Evolutionary conservation across 2,329 filamentous ascomycete genomes (phyloP).

Genomic region (Claviceps lovelessii): DNA sequence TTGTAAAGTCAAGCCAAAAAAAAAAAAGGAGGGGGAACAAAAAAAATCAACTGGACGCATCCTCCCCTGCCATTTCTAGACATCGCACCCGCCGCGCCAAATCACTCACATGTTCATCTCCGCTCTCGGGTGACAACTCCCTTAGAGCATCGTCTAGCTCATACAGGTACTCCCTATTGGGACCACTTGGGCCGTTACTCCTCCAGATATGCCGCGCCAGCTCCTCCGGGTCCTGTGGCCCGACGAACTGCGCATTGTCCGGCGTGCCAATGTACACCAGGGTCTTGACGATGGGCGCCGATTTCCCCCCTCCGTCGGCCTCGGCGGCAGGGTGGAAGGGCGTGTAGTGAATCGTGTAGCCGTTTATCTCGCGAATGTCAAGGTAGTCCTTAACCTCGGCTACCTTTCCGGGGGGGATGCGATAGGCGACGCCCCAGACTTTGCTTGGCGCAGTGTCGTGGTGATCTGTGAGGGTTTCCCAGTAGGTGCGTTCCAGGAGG

Average conservation of each 20-base stretch:
- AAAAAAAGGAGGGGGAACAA: too few relatives aligned
- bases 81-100: slow-evolving; percentile 57
- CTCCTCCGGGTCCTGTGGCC: slow-evolving; percentile 61
- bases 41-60: background rate
- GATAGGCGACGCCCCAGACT: slow-evolving; percentile 90
- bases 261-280: slow-evolving; percentile 93
- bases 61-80: slow-evolving; percentile 23
- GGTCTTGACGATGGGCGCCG: slow-evolving; percentile 30
- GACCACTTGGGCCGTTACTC: slow-evolving; percentile 70
- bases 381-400: slow-evolving; percentile 77
- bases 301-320: slow-evolving; percentile 14
- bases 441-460: slow-evolving; percentile 45
- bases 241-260: slow-evolving; percentile 81
- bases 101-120: slow-evolving; percentile 74
- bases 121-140: slow-evolving; percentile 58
- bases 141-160: slow-evolving; percentile 62
- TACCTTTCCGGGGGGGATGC: slow-evolving; percentile 58
- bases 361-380: slow-evolving; percentile 93
- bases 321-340: slow-evolving; percentile 47
- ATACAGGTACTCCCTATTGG: slow-evolving; percentile 81
- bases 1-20: too few relatives aligned
- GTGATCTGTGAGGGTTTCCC: slow-evolving; percentile 60
- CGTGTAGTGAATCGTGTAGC: slow-evolving; percentile 86
- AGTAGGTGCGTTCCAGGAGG: slow-evolving; percentile 71
- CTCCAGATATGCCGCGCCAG: slow-evolving; percentile 69